Base-by-base conservation (phyloP, 345 rosid species). In the Brassica rapa region DNA sequence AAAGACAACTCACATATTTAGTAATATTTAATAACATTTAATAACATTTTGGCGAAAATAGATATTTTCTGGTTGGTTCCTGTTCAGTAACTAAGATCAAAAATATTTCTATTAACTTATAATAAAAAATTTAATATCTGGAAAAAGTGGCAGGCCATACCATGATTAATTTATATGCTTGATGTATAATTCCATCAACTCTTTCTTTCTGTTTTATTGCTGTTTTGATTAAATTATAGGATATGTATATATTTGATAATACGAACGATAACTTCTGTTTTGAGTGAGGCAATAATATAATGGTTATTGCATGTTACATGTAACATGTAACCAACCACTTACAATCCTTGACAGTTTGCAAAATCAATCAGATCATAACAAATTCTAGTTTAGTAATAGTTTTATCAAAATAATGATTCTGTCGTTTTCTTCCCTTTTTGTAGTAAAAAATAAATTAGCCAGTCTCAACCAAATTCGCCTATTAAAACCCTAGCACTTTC, bases 401-500 rank as follows among this genome's bases (percentile, higher is more conserved):
- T 41, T 37, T 27, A 27, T 27, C 30, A 27, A 27, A 27, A 27
- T 27, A 27, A 27, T 27, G 30, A 27, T 27, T 27, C 30, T 55
- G 1, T 24, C 64, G 25, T 75, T 4, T 25, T 0, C 60, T 67
- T 10, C 21, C 66, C n/a, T 57, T 15, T 41, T 60, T 29, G 6
- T 14, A 68, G 60, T 8, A 8, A 16, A 68, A 65, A 29, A 57
- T 51, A 66, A n/a, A 16, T 10, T 11, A 27, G 2, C 16, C n/a
- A 29, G 12, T 29, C 61, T 29, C 24, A 21, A 29, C 14, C 33
- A 27, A 27, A 27, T 35, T 33, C 2, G 8, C 12, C 66, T 77
- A 77, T 77, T 63, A 51, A 77, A 70, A 3, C 65, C 75, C 24
- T 51, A 53, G n/a, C 6, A 5, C 7, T 6, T 4, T 62, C 30